These are phyloP conservation scores for Leavenworthia alabamica DNA, from an alignment of 345 rosid genomes.

Conservation along the genomic window DNA sequence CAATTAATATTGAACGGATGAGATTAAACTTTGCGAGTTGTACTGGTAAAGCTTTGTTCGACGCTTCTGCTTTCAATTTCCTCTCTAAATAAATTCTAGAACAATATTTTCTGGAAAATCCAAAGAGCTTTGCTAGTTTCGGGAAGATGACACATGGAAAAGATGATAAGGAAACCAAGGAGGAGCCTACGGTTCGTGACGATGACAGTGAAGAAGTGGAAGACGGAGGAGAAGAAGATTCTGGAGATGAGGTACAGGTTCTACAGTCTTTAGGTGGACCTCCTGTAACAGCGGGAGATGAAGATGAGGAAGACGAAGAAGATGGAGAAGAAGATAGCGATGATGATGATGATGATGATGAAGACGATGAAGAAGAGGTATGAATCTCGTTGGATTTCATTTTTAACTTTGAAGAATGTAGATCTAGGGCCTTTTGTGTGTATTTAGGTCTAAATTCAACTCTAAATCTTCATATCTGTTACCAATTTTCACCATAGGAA, in stretches of 20 bases:
- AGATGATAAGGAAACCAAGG: conserved; percentile 34
- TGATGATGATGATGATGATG: conserved; percentile 36
- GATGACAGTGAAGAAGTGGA: conserved; percentile 37
- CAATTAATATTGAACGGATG: background rate
- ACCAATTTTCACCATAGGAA: background rate
- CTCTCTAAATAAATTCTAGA: background rate
- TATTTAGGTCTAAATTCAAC: background rate
- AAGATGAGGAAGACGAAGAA: conserved; percentile 27
- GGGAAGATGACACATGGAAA: conserved; percentile 32
- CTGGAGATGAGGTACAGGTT: conserved; percentile 36
- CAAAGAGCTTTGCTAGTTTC: background rate
- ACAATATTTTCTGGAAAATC: background rate
- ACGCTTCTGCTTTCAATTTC: conserved; percentile 6
- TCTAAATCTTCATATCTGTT: background rate
- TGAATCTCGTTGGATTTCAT: background rate
- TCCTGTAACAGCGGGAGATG: background rate
- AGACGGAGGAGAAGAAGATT: conserved; percentile 34
- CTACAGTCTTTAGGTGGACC: background rate
- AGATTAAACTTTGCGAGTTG: background rate
- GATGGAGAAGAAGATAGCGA: conserved; percentile 40
- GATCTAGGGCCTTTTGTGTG: conserved; percentile 8
- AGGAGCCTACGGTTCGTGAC: conserved; percentile 28
- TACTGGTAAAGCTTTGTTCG: conserved; percentile 14
- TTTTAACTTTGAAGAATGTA: background rate
- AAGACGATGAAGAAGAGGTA: conserved; percentile 42